Percentiles rank a stretch among this genome's conserved stretches.
These are phyloP conservation scores for Fragaria iinumae DNA, from an alignment of 306 rosid species.

Conservation along the genomic window DNA sequence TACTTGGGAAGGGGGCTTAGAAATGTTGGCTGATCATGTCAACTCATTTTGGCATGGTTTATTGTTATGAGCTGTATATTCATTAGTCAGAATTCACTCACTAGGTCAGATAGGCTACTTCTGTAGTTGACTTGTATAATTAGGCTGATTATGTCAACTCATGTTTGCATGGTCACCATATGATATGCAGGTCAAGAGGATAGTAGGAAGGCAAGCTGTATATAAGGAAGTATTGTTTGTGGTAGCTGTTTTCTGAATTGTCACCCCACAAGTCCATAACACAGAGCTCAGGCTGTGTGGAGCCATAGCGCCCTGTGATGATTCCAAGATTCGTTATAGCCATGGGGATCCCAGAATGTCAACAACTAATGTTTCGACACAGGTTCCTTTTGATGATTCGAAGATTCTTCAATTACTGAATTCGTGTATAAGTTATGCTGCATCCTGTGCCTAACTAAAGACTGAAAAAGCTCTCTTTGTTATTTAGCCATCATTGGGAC, in stretches of 20 bases:
- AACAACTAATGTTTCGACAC: neutral
- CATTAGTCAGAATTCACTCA: neutral
- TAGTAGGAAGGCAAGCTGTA: neutral
- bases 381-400: neutral
- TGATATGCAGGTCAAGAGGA: neutral
- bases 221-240: neutral
- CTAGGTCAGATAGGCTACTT: neutral
- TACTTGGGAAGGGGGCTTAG: neutral
- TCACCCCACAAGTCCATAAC: neutral
- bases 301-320: neutral
- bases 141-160: neutral
- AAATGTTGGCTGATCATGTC: neutral
- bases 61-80: neutral
- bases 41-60: neutral
- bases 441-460: too few relatives aligned
- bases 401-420: neutral
- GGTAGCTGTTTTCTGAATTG: neutral
- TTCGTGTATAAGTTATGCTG: neutral
- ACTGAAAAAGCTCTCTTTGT: neutral
- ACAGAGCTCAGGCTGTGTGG: neutral
- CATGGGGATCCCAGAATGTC: neutral
- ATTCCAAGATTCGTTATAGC: neutral
- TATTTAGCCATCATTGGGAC: neutral
- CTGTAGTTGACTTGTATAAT: neutral
- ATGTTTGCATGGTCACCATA: neutral